Evolutionary conservation across 1,284 basidiomycete genomes (phyloP), one percentile per base, ranked within the genome.

Genomic region (Mycosarcoma mackinlayi): DNA sequence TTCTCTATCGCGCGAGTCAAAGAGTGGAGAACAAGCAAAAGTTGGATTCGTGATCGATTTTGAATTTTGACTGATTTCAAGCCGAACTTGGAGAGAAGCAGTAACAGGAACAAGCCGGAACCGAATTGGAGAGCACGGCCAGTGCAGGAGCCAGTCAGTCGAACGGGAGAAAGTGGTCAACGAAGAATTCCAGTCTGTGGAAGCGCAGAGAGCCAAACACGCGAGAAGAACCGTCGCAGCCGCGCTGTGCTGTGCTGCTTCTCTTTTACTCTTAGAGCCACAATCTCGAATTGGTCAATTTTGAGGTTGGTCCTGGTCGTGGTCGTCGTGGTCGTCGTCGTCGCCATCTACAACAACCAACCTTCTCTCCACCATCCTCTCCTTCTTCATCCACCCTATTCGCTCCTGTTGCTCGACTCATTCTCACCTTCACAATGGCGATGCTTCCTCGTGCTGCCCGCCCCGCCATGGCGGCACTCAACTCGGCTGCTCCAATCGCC

Each of bases 371-470:
- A 47, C 31, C 45, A 47, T 40, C 46, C 16, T 39, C 31, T 30
- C n/a, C n/a, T n/a, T 49, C 42, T 16, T 30, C 49, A 34, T 34
- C 45, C 34, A 23, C 27, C 44, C 38, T 33, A 30, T 52, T 34
- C n/a, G n/a, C 24, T 33, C 42, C 19, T 45, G 33, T 16, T 34
- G 16, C 28, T 45, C 35, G 28, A 34, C 4, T 59, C 38, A 38
- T 25, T 39, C 18, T 28, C 35, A 45, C 35, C n/a, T 35, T 39
- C 56, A 69, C 50, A 51, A 78, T 78, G 76, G 76, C 76, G 45
- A 73, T 70, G 73, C 73, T 77, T 61, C 73, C 69, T 55, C 75
- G 75, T 47, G 62, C 74, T 50, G 73, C 71, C 41, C 65, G 75
- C 21, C 63, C 76, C 48, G 74, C 73, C 47, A 58, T 77, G 35